Evolutionary conservation across 2,329 filamentous ascomycete genomes (phyloP).

Genomic region (Penicillium sp.): DNA sequence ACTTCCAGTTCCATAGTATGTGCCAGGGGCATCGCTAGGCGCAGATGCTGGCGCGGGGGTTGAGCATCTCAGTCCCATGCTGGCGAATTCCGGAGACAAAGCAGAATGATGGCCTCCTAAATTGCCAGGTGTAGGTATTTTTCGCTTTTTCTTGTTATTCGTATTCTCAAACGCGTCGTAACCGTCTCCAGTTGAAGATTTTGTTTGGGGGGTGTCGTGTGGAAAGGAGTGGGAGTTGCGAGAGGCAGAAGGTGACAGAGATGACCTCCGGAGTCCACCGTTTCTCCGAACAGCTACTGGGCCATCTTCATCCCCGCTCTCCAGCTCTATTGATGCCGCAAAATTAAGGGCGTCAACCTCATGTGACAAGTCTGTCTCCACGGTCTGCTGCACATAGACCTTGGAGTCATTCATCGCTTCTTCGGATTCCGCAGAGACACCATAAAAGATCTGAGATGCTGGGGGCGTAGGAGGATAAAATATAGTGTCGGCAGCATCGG

Average conservation of each 20-base stretch:
- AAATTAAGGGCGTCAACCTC: conserved; percentile 44
- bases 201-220: conserved; percentile 23
- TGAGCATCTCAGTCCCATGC: conserved; percentile 55
- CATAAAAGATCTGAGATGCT: conserved; percentile 71
- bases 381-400: conserved; percentile 46
- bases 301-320: conserved; percentile 60
- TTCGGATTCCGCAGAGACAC: conserved; percentile 58
- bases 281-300: conserved; percentile 43
- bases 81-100: conserved; percentile 62
- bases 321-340: conserved; percentile 54
- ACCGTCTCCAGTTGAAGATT: conserved; percentile 69
- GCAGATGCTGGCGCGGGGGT: conserved; percentile 44
- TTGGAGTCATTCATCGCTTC: conserved; percentile 50
- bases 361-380: conserved; percentile 38
- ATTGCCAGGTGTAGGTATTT: conserved; percentile 86
- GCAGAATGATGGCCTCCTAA: conserved; percentile 56
- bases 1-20: conserved; percentile 56
- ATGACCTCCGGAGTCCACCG: conserved; percentile 40
- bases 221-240: conserved; percentile 1
- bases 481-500: conserved; percentile 77
- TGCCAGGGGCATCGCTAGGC: conserved; percentile 47
- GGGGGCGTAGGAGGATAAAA: conserved; percentile 72
- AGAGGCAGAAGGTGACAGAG: conserved; percentile 30
- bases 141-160: conserved; percentile 98
- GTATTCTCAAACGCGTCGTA: conserved; percentile 98